A percentile compares a stretch with the other conserved stretches of the same genome.
phyloP scores from a whole-genome alignment of 495 filamentous ascomycete species.

The Penicillium chermesinum region DNA sequence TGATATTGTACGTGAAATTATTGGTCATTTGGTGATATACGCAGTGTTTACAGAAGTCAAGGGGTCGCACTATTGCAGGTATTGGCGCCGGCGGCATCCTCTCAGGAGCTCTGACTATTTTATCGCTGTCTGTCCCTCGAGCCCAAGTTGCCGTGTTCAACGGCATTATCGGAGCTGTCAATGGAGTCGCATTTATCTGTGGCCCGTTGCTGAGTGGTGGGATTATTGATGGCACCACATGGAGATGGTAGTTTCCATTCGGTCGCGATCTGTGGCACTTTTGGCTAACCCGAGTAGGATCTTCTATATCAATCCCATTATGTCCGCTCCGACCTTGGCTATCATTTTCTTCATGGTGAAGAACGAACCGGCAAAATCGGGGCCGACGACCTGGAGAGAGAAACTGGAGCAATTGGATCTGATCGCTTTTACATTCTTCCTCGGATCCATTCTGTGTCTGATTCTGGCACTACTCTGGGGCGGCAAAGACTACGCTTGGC shows the following conservation, averaged over 20 bases:
- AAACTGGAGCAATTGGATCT: background rate
- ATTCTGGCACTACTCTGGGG: conserved; percentile 70
- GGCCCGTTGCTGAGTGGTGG: background rate
- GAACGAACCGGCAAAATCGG: background rate
- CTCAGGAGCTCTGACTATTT: background rate
- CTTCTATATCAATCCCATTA: background rate
- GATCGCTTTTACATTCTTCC: background rate
- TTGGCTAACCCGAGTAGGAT: background rate
- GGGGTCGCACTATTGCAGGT: background rate
- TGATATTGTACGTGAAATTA: background rate
- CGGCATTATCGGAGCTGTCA: background rate
- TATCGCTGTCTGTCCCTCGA: background rate
- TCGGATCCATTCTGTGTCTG: background rate
- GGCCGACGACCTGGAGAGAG: background rate
- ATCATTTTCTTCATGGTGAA: background rate
- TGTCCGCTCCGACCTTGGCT: background rate
- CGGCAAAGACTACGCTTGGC: conserved; percentile 58
- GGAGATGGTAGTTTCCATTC: background rate
- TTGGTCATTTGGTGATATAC: too few species aligned
- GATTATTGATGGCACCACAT: background rate
- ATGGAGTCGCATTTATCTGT: background rate
- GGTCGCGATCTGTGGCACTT: background rate
- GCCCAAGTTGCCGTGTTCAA: background rate
- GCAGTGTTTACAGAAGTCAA: too few species aligned
- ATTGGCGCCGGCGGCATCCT: background rate